Evolutionary conservation across 495 filamentous ascomycete species (phyloP).

Genomic region (Aspergillus hancockii): DNA sequence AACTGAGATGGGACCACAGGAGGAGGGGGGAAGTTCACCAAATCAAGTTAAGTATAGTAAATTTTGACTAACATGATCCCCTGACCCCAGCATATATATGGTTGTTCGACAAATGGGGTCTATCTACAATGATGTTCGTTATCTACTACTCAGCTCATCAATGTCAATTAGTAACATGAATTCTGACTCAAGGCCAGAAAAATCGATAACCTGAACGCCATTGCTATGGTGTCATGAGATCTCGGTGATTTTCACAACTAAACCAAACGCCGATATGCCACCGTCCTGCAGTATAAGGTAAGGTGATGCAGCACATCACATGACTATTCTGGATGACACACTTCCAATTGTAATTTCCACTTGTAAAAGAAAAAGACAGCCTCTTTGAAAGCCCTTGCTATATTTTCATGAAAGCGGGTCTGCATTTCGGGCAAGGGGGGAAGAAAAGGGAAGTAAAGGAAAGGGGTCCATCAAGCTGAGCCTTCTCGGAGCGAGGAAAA

Average conservation of each 20-base stretch:
- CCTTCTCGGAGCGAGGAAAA: not conserved
- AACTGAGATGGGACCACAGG: no score
- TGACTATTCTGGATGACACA: not conserved
- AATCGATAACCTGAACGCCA: no score
- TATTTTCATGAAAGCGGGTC: not conserved
- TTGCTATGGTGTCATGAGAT: not conserved
- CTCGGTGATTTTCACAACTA: not conserved
- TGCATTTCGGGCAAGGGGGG: not conserved
- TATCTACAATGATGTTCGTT: no score
- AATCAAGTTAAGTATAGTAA: no score
- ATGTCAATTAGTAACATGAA: no score
- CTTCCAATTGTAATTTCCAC: not conserved
- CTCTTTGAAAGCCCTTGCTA: not conserved
- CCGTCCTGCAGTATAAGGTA: not conserved
- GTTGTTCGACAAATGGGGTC: no score
- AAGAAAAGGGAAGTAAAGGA: not conserved
- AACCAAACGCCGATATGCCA: not conserved
- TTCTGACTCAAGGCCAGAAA: no score
- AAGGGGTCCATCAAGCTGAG: not conserved
- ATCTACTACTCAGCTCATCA: no score
- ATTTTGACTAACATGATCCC: no score
- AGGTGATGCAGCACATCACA: not conserved
- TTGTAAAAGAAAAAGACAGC: not conserved
- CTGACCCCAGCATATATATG: no score
- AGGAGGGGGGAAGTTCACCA: no score